A percentile compares a stretch with the other conserved stretches of the same genome.
These are phyloP conservation scores for Podospora anserina DNA, from an alignment of 495 filamentous ascomycete genomes.

Conservation along the genomic window DNA sequence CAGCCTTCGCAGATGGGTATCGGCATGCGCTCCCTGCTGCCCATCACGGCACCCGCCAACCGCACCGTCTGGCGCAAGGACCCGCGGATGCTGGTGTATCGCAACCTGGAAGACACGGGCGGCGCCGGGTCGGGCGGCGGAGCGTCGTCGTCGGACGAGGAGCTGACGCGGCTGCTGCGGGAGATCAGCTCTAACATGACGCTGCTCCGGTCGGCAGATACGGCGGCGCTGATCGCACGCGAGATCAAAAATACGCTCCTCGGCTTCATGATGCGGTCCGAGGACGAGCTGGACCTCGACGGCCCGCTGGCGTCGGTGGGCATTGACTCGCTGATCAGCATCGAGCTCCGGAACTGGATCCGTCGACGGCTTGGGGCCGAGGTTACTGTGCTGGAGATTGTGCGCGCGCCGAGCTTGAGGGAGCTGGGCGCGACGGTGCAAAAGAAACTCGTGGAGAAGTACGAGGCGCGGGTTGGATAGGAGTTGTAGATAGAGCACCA, in stretches of 20 bases:
- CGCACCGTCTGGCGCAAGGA: conserved; percentile 36
- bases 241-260: conserved; percentile 38
- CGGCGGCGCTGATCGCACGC: conserved; percentile 25
- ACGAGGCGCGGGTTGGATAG: too few species aligned
- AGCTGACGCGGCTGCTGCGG: too few species aligned
- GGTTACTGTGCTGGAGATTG: conserved; percentile 41
- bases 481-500: too few species aligned
- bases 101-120: conserved; percentile 25
- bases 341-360: conserved; percentile 40
- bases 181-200: too few species aligned
- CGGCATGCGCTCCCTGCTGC: conserved; percentile 33
- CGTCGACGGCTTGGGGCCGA: conserved; percentile 17
- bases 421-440: too few species aligned
- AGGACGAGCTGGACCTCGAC: conserved; percentile 30
- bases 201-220: background rate
- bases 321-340: conserved; percentile 40
- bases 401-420: conserved; percentile 18
- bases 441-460: too few species aligned
- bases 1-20: too few species aligned
- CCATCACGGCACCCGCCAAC: conserved; percentile 32
- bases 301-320: conserved; percentile 33
- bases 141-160: too few species aligned
- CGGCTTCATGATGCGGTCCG: conserved; percentile 32
- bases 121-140: background rate
- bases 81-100: conserved; percentile 39